Evolutionary conservation across 2,329 filamentous ascomycete genomes (phyloP).

Genomic region (Sporothrix pseudoabietina): DNA sequence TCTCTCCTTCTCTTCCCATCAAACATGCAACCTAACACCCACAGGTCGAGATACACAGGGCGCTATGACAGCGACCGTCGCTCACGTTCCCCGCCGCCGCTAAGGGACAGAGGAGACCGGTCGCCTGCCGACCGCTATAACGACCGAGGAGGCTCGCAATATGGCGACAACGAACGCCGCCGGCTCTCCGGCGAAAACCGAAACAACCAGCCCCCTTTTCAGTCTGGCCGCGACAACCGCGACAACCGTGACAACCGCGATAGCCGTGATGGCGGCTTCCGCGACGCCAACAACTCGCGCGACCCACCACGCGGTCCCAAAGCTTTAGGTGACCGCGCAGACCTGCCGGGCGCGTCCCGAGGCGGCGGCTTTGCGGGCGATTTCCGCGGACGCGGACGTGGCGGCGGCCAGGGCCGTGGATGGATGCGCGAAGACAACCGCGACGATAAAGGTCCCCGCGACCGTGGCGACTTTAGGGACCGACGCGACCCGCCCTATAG

Average conservation of each 20-base stretch:
- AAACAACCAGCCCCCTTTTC: conserved; percentile 61
- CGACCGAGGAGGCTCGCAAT: conserved; percentile 54
- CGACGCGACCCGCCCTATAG: conserved; percentile 55
- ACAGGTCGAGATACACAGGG: conserved; percentile 59
- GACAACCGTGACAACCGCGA: conserved; percentile 50
- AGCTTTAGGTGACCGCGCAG: conserved; percentile 56
- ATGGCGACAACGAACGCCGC: conserved; percentile 67
- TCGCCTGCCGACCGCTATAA: conserved; percentile 64
- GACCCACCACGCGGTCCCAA: conserved; percentile 78
- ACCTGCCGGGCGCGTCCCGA: conserved; percentile 74
- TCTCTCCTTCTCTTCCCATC: neutral
- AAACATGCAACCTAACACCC: conserved; percentile 29
- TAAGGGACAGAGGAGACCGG: conserved; percentile 60
- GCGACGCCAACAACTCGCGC: conserved; percentile 55
- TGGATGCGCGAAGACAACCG: conserved; percentile 67
- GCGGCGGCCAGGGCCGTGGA: conserved; percentile 56
- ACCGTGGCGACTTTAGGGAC: conserved; percentile 64
- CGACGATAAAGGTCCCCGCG: conserved; percentile 54
- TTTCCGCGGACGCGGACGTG: conserved; percentile 63
- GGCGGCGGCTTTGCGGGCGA: conserved; percentile 68
- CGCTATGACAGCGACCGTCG: conserved; percentile 65
- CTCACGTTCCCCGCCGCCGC: conserved; percentile 57
- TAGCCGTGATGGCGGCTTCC: conserved; percentile 44
- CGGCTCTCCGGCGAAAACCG: conserved; percentile 64
- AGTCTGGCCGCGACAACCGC: conserved; percentile 45